phyloP scores from a whole-genome alignment of 176 grass and related monocot species.

The Calamus simplicifolius region DNA sequence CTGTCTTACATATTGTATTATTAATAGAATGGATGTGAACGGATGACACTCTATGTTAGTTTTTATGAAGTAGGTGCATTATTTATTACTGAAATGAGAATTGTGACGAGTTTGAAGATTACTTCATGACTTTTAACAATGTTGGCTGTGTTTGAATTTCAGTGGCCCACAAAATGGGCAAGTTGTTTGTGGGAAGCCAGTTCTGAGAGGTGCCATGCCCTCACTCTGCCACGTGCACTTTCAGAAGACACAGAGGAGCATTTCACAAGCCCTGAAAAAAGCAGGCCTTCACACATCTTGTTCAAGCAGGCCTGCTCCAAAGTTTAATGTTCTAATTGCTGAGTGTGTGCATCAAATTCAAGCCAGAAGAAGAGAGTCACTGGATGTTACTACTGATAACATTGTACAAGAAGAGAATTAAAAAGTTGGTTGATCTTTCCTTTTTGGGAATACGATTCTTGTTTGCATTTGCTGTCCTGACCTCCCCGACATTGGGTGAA shows the following conservation, averaged over 20 bases:
- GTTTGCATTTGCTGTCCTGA: too few relatives aligned
- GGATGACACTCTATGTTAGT: too few relatives aligned
- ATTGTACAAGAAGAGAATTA: slow-evolving; percentile 29
- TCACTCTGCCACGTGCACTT: slow-evolving; percentile 64
- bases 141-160: slow-evolving; percentile 12
- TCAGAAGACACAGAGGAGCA: slow-evolving; percentile 42
- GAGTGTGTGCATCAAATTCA: slow-evolving; percentile 77
- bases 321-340: slow-evolving; percentile 58
- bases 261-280: slow-evolving; percentile 64
- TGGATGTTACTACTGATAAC: slow-evolving; percentile 19
- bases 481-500: too few relatives aligned
- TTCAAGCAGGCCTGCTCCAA: slow-evolving; percentile 41
- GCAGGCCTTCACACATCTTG: slow-evolving; percentile 45
- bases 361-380: slow-evolving; percentile 42
- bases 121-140: not conserved
- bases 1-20: too few relatives aligned
- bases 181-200: slow-evolving; percentile 56
- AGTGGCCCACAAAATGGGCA: slow-evolving; percentile 48
- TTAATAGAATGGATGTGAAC: too few relatives aligned
- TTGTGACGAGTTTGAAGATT: too few relatives aligned
- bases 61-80: too few relatives aligned
- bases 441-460: too few relatives aligned
- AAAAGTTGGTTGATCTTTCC: slow-evolving; percentile 27
- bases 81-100: too few relatives aligned
- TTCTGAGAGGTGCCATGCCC: slow-evolving; percentile 58